Conservation (phyloP, 2,329 filamentous ascomycete genomes). For the Penicillium sp. region DNA sequence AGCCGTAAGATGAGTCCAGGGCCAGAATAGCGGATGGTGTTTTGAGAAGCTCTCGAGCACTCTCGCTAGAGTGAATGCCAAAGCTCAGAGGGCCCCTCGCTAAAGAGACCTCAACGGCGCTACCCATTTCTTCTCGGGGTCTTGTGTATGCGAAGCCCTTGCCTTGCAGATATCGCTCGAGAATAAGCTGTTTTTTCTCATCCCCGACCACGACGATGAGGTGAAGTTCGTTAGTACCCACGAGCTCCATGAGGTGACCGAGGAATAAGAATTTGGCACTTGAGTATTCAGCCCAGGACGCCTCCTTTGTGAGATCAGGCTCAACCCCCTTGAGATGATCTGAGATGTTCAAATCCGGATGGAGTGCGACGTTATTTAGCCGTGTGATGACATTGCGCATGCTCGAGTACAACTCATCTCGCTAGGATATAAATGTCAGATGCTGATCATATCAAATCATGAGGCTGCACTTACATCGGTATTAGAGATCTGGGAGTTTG, state of each 20-base stretch:
- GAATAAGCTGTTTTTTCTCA: conserved; percentile 37
- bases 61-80: conserved; percentile 36
- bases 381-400: conserved; percentile 38
- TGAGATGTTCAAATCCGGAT: conserved; percentile 47
- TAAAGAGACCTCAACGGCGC: conserved; percentile 38
- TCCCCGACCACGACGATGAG: conserved; percentile 41
- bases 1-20: conserved; percentile 46
- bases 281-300: conserved; percentile 49
- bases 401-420: conserved; percentile 27
- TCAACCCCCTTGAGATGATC: conserved; percentile 38
- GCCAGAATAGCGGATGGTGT: conserved; percentile 44
- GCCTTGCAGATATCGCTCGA: conserved; percentile 46
- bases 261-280: conserved; percentile 50
- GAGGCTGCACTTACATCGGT: conserved; percentile 28
- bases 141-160: conserved; percentile 40
- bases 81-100: conserved; percentile 38
- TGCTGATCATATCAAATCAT: background rate
- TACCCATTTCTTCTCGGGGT: conserved; percentile 35
- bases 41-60: conserved; percentile 34
- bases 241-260: conserved; percentile 43
- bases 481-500: conserved; percentile 12
- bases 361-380: conserved; percentile 46
- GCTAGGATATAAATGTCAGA: conserved; percentile 24
- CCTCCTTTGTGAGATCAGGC: conserved; percentile 38
- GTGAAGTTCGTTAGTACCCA: conserved; percentile 37